Conservation (phyloP, 352 stramenopile genomes). For the Phytophthora chlamydospora region DNA sequence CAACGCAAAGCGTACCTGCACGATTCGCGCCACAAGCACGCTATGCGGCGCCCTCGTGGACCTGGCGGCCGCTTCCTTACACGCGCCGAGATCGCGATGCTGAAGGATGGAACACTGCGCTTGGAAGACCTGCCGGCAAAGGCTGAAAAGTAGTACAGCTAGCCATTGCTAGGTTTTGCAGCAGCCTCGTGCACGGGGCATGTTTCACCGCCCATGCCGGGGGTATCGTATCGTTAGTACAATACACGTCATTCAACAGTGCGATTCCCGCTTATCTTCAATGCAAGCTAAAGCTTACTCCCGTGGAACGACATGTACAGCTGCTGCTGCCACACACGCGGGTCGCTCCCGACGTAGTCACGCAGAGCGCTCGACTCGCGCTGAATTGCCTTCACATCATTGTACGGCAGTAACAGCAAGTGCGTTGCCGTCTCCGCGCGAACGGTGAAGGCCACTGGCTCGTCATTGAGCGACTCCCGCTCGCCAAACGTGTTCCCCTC, state of each 20-base stretch:
- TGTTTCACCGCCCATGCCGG: conserved; percentile 4
- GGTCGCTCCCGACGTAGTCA: conserved; percentile 37
- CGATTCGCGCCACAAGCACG: conserved; percentile 87
- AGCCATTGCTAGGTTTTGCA: conserved; percentile 1
- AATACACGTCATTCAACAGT: conserved; percentile 7
- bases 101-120: conserved; percentile 69
- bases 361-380: conserved; percentile 39
- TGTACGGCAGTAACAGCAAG: conserved; percentile 66
- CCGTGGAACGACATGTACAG: conserved; percentile 41
- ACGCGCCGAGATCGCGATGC: conserved; percentile 75
- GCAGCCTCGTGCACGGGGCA: not conserved
- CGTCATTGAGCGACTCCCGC: conserved; percentile 68
- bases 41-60: conserved; percentile 84
- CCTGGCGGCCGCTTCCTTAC: conserved; percentile 87
- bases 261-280: conserved; percentile 3
- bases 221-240: conserved; percentile 4
- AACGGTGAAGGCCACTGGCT: conserved; percentile 78
- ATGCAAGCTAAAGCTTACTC: conserved; percentile 38
- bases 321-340: conserved; percentile 43
- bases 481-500: conserved; percentile 68
- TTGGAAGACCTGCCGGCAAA: conserved; percentile 66
- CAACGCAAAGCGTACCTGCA: conserved; percentile 90
- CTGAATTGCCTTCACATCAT: conserved; percentile 64
- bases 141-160: conserved; percentile 32
- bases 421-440: conserved; percentile 58